Conservation (phyloP, 768 basidiomycete genomes). For the Chalciporus sphaerocephalus region DNA sequence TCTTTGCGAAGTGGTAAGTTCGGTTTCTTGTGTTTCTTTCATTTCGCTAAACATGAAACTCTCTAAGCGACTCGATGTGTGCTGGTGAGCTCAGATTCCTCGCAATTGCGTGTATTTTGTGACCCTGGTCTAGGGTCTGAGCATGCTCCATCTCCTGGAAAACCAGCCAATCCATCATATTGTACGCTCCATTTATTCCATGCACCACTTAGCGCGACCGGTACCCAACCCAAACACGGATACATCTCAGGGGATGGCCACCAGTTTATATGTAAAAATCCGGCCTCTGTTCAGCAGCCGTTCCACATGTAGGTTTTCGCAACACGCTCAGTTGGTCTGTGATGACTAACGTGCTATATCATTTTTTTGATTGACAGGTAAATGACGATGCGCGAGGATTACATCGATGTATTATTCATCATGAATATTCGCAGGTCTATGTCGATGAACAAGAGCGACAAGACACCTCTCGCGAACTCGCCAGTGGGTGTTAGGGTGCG, state of each 20-base stretch:
- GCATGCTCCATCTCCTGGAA: conserved; percentile 37
- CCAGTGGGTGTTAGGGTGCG: conserved; percentile 33
- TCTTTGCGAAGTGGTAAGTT: conserved; percentile 50
- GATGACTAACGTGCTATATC: conserved; percentile 3
- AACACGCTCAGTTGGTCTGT: neutral
- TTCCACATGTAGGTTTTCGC: conserved; percentile 52
- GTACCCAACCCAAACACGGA: conserved; percentile 29
- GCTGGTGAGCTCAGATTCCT: conserved; percentile 30
- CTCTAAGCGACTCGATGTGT: conserved; percentile 48
- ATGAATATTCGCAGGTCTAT: conserved; percentile 35
- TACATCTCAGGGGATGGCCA: conserved; percentile 58
- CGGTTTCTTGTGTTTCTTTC: too few relatives aligned
- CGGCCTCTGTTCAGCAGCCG: conserved; percentile 42
- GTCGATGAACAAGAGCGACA: conserved; percentile 45
- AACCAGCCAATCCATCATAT: conserved; percentile 44
- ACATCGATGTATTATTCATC: neutral
- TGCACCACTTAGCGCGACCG: conserved; percentile 24
- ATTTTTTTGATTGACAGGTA: conserved; percentile 22
- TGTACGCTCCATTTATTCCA: conserved; percentile 57
- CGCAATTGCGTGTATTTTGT: neutral
- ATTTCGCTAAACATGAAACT: neutral
- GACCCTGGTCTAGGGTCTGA: conserved; percentile 40
- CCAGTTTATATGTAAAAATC: conserved; percentile 49
- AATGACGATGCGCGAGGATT: neutral
- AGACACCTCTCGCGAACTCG: conserved; percentile 36